A percentile compares a stretch with the other conserved stretches of the same genome.
Conservation (phyloP, 2,329 filamentous ascomycete species). For the Alternaria burnsii region DNA sequence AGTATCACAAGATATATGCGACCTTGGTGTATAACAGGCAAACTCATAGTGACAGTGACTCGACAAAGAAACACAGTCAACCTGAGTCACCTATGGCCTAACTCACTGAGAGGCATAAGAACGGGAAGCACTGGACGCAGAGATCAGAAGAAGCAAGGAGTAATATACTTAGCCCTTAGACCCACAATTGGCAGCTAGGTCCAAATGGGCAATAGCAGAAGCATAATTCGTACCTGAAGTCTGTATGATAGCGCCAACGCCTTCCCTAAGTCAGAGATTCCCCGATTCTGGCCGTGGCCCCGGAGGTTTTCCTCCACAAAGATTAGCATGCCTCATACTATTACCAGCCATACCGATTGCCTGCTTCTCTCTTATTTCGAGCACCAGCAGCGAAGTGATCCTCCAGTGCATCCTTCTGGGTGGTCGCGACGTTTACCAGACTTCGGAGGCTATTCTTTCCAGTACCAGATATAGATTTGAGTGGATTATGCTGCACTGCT, state of each 20-base stretch:
- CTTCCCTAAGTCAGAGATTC: not conserved
- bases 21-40: not conserved
- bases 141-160: not conserved
- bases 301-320: not conserved
- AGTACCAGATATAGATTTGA: conserved; percentile 77
- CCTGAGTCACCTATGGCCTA: not conserved
- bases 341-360: conserved; percentile 83
- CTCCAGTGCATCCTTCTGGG: conserved; percentile 85
- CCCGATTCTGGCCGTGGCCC: not conserved
- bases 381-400: conserved; percentile 87
- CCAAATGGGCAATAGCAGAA: not conserved
- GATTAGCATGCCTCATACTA: not conserved
- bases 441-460: conserved; percentile 91
- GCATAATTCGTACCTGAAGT: not conserved
- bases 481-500: conserved; percentile 77
- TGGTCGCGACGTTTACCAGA: conserved; percentile 82
- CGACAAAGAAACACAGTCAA: not conserved
- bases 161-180: not conserved
- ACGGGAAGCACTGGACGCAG: not conserved
- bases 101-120: not conserved
- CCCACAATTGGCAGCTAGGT: not conserved
- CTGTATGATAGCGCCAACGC: not conserved
- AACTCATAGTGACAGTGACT: not conserved
- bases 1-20: not conserved
- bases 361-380: conserved; percentile 82